Evolutionary conservation across 1,284 basidiomycete species (phyloP).

Genomic region (Boletus sp.): DNA sequence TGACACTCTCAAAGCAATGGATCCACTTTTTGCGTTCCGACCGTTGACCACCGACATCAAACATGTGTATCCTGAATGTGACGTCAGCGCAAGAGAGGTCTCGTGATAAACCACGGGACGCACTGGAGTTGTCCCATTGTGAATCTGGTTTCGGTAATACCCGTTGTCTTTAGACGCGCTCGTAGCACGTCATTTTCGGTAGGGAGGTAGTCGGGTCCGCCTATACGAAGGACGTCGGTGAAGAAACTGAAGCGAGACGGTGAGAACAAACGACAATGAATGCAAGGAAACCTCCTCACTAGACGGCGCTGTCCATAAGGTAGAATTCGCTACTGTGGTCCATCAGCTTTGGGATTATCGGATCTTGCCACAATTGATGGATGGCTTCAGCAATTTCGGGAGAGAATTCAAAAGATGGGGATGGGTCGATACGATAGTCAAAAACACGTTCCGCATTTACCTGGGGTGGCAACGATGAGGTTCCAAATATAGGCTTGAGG

Average conservation of each 20-base stretch:
- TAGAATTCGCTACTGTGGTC: slow-evolving; percentile 91
- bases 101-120: slow-evolving; percentile 57
- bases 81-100: slow-evolving; percentile 43
- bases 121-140: slow-evolving; percentile 44
- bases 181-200: slow-evolving; percentile 89
- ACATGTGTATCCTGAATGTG: slow-evolving; percentile 82
- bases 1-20: slow-evolving; percentile 93
- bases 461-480: slow-evolving; percentile 34
- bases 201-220: slow-evolving; percentile 79
- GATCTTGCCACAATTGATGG: slow-evolving; percentile 88
- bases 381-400: slow-evolving; percentile 79
- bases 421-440: slow-evolving; percentile 52
- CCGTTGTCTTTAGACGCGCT: slow-evolving; percentile 90
- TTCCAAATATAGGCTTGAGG: too few relatives aligned
- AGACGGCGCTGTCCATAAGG: slow-evolving; percentile 93
- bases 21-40: slow-evolving; percentile 97
- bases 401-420: slow-evolving; percentile 52
- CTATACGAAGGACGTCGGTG: slow-evolving; percentile 82
- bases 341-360: slow-evolving; percentile 85
- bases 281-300: slow-evolving; percentile 56
- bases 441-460: slow-evolving; percentile 64
- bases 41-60: slow-evolving; percentile 92
- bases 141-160: slow-evolving; percentile 72
- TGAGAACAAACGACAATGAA: slow-evolving; percentile 6
- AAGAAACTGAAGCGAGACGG: slow-evolving; percentile 71